A percentile compares a stretch with the other conserved stretches of the same genome.
These are phyloP conservation scores for Aspergillus sp. DNA, from an alignment of 2,329 filamentous ascomycete species.

Conservation along the genomic window DNA sequence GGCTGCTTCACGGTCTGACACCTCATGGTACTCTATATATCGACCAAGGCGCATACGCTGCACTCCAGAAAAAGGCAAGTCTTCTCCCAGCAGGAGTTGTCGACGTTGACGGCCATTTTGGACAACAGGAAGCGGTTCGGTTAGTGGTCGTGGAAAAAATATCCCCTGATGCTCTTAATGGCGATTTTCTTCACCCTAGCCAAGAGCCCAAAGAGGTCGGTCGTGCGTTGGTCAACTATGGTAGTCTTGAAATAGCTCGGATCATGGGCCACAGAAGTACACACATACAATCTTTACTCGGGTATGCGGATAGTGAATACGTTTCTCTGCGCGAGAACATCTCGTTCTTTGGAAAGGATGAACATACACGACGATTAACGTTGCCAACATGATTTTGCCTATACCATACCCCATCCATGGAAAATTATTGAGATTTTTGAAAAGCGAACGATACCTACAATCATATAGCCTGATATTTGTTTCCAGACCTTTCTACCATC, in stretches of 20 bases:
- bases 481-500: background rate
- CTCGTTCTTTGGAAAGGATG: constrained; percentile 60
- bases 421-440: constrained; percentile 1
- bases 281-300: constrained; percentile 76
- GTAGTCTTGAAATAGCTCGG: constrained; percentile 74
- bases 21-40: constrained; percentile 92
- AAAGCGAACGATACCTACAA: constrained; percentile 9
- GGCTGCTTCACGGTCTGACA: constrained; percentile 88
- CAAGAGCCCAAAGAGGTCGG: constrained; percentile 70
- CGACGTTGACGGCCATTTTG: constrained; percentile 83
- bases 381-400: background rate
- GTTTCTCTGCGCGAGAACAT: constrained; percentile 86
- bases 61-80: constrained; percentile 78
- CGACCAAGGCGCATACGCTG: constrained; percentile 81
- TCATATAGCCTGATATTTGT: background rate
- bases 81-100: constrained; percentile 89
- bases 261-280: constrained; percentile 83
- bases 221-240: constrained; percentile 88
- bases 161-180: constrained; percentile 41
- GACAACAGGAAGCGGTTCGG: constrained; percentile 88
- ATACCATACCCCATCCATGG: background rate
- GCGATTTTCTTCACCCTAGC: constrained; percentile 39
- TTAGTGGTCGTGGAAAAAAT: constrained; percentile 73
- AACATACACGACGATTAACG: constrained; percentile 10
- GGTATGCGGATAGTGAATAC: constrained; percentile 94